Base-by-base conservation (phyloP, 176 grass and related monocot species). In the Paspalum notatum region DNA sequence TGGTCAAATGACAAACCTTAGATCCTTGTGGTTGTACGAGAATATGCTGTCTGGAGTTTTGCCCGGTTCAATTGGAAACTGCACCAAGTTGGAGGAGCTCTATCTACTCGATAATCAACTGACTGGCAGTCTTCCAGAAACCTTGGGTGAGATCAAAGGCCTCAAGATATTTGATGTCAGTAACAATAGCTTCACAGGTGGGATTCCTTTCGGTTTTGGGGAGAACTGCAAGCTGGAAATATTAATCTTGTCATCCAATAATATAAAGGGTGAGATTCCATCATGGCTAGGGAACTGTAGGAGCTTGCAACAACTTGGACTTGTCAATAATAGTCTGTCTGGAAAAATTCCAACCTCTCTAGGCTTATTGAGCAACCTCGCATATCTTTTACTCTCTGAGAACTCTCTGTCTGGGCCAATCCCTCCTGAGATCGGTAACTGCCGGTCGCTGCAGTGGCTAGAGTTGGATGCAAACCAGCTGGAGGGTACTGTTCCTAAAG, bases 371-470 rank as follows among this genome's bases (percentile, higher is more conserved):
- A 84, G 27, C 53, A 90, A 92, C 56, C 87, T 96, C 52, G 74
- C 85, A 22, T 1, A 57, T 68, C 85, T 96, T 81, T 32, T 90
- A 76, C 79, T 96, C 21, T 90, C 82, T 66, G 14, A 72, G n/a
- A 97, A 97, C 74, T 83, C 84, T 41, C 72, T 97, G 48, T 93
- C 94, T 21, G 91, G 94, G 49, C 13, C 57, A 12, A 91, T 91
- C 69, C 92, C 92, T 57, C 49, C 89, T n/a, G 80, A 91, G 78
- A 89, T 97, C 53, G 72, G 89, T 50, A 80, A 87, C 37, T 91
- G 89, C 39, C 39, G 5, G 12, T 66, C 51, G 39, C 24, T 94
- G 45, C 12, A n/a, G 16, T 54, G 18, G 48, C 62, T 94, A 41
- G 62, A 89, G 67, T 87, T 94, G 76, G 85, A 86, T 71, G 52